phyloP scores from a whole-genome alignment of 78 protist genomes.

The Blattamonas nauphoetae region DNA sequence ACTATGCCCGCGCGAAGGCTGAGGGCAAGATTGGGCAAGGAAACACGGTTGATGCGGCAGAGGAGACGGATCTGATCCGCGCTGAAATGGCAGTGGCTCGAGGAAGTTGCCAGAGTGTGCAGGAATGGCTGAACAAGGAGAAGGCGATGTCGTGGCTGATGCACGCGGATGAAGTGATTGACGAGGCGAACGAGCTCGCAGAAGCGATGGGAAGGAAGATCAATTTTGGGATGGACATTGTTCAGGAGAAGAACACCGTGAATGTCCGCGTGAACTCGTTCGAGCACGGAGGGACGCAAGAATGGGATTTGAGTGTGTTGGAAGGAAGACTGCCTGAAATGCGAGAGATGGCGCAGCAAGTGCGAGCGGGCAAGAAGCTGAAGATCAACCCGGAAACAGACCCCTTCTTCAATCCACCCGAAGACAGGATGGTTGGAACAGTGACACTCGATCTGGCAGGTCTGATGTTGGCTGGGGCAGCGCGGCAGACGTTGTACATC shows the following conservation, averaged over 20 bases:
- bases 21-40: too few species aligned
- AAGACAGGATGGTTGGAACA: neutral
- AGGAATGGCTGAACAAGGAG: neutral
- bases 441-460: neutral
- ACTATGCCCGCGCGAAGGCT: neutral
- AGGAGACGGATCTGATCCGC: neutral
- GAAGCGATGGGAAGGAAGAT: neutral
- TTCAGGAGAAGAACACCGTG: neutral
- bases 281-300: neutral
- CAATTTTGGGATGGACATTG: neutral
- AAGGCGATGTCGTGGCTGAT: neutral
- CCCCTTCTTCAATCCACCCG: neutral
- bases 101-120: neutral
- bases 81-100: neutral
- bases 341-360: neutral
- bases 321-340: neutral
- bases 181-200: constrained; percentile 15
- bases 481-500: neutral
- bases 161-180: constrained; percentile 4
- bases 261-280: neutral
- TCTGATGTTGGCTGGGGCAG: neutral
- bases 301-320: neutral
- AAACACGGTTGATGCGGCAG: neutral
- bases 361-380: neutral
- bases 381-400: neutral